Evolutionary conservation across 2,329 filamentous ascomycete genomes (phyloP).

Genomic region (Chalaropsis ovoidea): DNA sequence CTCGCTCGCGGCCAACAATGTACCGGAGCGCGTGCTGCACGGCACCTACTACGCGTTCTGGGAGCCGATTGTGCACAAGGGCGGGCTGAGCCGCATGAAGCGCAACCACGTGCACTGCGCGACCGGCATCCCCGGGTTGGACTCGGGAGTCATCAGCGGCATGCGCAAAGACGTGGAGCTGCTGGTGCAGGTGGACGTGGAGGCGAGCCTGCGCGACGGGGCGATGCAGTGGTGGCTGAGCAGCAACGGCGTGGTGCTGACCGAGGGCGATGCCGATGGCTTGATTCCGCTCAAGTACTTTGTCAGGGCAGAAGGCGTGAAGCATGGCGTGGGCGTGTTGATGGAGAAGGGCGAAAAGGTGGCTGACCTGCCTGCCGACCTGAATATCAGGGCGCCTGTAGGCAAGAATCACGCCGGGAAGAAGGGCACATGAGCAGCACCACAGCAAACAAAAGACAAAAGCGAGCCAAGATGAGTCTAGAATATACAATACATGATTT

Average conservation of each 20-base stretch:
- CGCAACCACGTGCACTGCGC: constrained; percentile 88
- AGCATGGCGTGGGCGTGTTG: constrained; percentile 51
- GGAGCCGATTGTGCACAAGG: constrained; percentile 60
- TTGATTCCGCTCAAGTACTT: constrained; percentile 59
- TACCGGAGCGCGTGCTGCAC: constrained; percentile 65
- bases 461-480: too few species aligned
- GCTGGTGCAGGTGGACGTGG: constrained; percentile 66
- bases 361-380: constrained; percentile 53
- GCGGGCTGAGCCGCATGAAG: constrained; percentile 70
- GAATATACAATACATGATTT: neutral
- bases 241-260: constrained; percentile 66
- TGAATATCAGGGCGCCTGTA: constrained; percentile 41
- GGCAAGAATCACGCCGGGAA: constrained; percentile 36
- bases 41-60: constrained; percentile 81
- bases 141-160: constrained; percentile 54
- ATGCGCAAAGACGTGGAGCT: constrained; percentile 72
- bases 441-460: neutral
- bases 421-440: constrained; percentile 25
- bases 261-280: constrained; percentile 49
- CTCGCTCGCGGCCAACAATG: constrained; percentile 44
- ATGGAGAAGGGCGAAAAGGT: constrained; percentile 60
- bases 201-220: constrained; percentile 50
- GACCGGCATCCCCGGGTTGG: constrained; percentile 49
- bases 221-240: constrained; percentile 65
- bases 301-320: constrained; percentile 56